Conservation (phyloP, 805 yeast genomes). For the Kurtzmaniella cleridarum region DNA sequence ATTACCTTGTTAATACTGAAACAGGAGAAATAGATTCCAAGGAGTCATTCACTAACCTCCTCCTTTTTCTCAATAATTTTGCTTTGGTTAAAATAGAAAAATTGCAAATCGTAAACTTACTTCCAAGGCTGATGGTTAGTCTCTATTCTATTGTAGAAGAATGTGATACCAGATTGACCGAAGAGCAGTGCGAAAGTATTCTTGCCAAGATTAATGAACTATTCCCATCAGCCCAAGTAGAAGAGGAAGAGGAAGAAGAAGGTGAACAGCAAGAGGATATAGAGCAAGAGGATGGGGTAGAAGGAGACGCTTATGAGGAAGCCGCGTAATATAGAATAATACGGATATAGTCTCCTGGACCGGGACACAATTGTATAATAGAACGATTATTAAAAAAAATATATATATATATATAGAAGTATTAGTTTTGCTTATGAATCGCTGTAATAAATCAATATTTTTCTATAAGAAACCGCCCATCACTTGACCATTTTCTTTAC, state of each 20-base stretch:
- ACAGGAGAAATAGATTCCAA: constrained; percentile 15
- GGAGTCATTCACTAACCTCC: constrained; percentile 29
- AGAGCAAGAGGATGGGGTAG: constrained; percentile 14
- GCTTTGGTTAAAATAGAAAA: constrained; percentile 76
- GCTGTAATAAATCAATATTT: neutral
- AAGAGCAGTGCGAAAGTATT: constrained; percentile 56
- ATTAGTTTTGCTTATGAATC: constrained; percentile 1
- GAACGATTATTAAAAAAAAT: too few species aligned
- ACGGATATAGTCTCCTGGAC: neutral
- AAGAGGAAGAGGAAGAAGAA: constrained; percentile 18
- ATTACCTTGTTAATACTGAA: constrained; percentile 31
- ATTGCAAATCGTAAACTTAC: constrained; percentile 73
- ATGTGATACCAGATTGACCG: constrained; percentile 80
- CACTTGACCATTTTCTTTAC: constrained; percentile 9
- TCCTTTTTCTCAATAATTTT: constrained; percentile 43
- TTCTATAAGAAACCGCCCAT: constrained; percentile 19
- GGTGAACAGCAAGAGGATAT: constrained; percentile 21
- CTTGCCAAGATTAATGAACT: constrained; percentile 49
- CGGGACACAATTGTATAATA: too few species aligned
- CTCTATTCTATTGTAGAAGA: constrained; percentile 83
- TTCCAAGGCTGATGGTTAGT: constrained; percentile 77
- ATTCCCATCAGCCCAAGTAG: constrained; percentile 42
- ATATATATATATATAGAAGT: neutral
- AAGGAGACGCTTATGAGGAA: constrained; percentile 3
- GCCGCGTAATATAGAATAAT: neutral